A percentile compares a stretch with the other conserved stretches of the same genome.
Conservation (phyloP, 768 basidiomycete genomes). For the Tulasnella sp. region DNA sequence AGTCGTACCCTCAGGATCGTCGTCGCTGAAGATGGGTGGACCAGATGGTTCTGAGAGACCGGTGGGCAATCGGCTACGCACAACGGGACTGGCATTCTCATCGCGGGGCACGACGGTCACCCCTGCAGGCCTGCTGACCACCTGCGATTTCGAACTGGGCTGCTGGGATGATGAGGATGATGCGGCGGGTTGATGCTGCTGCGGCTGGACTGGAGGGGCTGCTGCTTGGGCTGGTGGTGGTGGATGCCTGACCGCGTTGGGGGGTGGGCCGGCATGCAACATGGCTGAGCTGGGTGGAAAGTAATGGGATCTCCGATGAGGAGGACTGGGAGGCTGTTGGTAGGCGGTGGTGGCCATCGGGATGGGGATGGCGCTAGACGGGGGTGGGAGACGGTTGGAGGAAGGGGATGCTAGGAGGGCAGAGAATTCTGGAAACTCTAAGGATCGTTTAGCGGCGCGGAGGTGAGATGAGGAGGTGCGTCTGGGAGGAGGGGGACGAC, state of each 20-base stretch:
- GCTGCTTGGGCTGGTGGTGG: not conserved
- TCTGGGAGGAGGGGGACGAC: conserved; percentile 11
- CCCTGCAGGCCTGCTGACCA: not conserved
- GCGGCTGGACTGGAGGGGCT: conserved; percentile 1
- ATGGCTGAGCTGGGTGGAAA: not conserved
- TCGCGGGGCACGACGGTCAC: not conserved
- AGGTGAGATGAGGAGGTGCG: conserved; percentile 6
- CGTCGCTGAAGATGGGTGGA: not conserved
- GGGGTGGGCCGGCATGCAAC: not conserved
- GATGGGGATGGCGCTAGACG: conserved; percentile 13
- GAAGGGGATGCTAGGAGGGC: conserved; percentile 5
- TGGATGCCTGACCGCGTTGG: not conserved
- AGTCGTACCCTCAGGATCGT: conserved; percentile 20
- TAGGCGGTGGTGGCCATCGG: conserved; percentile 11
- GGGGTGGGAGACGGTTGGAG: not conserved
- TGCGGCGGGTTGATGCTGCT: not conserved
- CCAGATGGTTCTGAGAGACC: conserved; percentile 3
- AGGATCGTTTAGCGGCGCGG: conserved; percentile 1
- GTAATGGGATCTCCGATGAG: not conserved
- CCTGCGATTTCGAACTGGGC: conserved; percentile 1
- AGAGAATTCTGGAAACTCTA: conserved; percentile 17
- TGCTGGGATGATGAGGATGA: not conserved
- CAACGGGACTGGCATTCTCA: conserved; percentile 2
- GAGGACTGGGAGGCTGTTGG: conserved; percentile 12
- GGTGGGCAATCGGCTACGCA: conserved; percentile 1